Evolutionary conservation across 2,329 filamentous ascomycete genomes (phyloP), one percentile per base, ranked within the genome.

Genomic region (Cryphonectria naterciae): DNA sequence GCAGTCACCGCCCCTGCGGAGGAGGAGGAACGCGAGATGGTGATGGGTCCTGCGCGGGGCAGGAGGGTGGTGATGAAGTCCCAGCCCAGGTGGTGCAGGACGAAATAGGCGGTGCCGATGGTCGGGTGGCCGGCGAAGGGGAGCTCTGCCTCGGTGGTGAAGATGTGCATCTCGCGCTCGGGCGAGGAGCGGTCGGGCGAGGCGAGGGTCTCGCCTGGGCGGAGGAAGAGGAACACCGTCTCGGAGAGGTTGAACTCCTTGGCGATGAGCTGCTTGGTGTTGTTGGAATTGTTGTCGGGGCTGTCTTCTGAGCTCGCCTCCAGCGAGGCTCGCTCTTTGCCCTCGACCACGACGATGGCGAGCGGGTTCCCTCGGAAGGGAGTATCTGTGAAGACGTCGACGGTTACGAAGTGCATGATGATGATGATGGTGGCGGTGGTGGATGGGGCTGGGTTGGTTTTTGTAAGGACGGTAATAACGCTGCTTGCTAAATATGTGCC

Each of bases 161-260:
- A 91, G 74, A 91, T 91, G 78, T 90, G 86, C 74, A 90, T 83
- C 68, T 79, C 79, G 60, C 85, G 79, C 28, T 80, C 76, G 72
- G 80, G 76, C 68, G 78, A 77, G 17, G 74, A 70, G 32, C 76
- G 73, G 64, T 81, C 54, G 6, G 35, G 43, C 11, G 65, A 68
- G n/a, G 67, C 70, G 25, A 73, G 65, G 13, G 67, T 72, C 46
- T 75, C 79, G 39, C 78, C 75, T 64, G 78, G 73, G 65, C 73
- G 75, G 62, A 85, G 83, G 79, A 91, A 87, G 46, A 91, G 79
- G 76, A 91, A 91, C 63, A 89, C 86, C 0, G 88, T 91, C 78
- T 90, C 88, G 66, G 87, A 89, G 75, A 89, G 85, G 78, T 89
- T 89, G 81, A 91, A 91, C 78, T 91, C 89, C 69, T 83, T 81